Conservation (phyloP, 192 early-diverging fungal species). For the Backusella australiensis region DNA sequence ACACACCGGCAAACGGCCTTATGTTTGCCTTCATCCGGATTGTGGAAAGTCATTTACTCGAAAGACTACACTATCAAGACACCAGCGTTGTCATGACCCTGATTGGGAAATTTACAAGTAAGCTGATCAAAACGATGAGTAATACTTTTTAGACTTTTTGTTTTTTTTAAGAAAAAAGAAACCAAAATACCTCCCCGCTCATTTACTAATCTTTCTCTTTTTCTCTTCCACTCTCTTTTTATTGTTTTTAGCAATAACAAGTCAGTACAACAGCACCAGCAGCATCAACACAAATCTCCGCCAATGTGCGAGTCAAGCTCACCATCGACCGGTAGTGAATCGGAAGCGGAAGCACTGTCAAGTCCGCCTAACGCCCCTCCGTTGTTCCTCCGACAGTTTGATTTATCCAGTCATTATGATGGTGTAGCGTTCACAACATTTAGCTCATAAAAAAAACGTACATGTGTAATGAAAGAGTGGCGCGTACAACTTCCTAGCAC, state of each 20-base stretch:
- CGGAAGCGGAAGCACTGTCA: background rate
- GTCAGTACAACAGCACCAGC: background rate
- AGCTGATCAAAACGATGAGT: background rate
- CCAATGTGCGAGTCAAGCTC: background rate
- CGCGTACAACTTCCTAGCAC: too few species aligned
- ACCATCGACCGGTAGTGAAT: background rate
- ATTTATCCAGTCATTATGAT: background rate
- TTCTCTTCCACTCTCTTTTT: background rate
- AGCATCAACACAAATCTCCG: background rate
- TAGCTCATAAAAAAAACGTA: background rate
- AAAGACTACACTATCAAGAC: constrained; percentile 55
- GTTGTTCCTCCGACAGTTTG: background rate
- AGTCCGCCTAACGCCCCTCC: background rate
- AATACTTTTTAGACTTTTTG: background rate
- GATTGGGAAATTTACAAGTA: constrained; percentile 17
- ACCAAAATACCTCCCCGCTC: background rate
- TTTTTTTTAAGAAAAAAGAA: background rate
- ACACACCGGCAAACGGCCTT: constrained; percentile 70
- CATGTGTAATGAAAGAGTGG: background rate
- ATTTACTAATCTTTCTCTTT: background rate
- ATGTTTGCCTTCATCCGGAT: constrained; percentile 57
- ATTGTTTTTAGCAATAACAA: background rate
- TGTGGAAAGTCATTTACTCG: constrained; percentile 70
- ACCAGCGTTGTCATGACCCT: constrained; percentile 48
- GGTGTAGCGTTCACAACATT: background rate